Conservation (phyloP, 2,329 filamentous ascomycete species). For the Cytospora piceae region DNA sequence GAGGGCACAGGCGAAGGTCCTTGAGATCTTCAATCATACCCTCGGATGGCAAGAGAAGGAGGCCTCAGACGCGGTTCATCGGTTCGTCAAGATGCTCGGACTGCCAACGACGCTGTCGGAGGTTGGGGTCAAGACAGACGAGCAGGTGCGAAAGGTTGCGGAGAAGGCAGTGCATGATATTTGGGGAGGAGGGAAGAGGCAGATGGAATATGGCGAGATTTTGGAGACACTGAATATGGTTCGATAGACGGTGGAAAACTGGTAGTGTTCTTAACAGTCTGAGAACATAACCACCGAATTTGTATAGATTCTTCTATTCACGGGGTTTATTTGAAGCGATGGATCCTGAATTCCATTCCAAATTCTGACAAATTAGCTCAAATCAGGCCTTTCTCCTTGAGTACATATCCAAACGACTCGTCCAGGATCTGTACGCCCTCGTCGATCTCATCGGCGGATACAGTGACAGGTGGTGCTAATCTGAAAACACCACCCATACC, state of each 20-base stretch:
- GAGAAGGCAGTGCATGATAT: background rate
- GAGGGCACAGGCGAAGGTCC: background rate
- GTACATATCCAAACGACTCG: slow-evolving; percentile 46
- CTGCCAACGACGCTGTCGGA: background rate
- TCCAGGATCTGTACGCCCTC: slow-evolving; percentile 54
- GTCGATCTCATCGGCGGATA: slow-evolving; percentile 48
- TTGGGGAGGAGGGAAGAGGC: slow-evolving; percentile 3
- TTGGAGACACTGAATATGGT: background rate
- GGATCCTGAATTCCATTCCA: background rate
- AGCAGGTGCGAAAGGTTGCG: slow-evolving; percentile 3
- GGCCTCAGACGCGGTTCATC: background rate
- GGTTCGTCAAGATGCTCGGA: background rate
- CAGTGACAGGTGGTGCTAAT: slow-evolving; percentile 55
- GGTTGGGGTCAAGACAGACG: background rate
- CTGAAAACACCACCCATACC: slow-evolving; percentile 55
- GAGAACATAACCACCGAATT: background rate
- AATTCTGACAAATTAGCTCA: background rate
- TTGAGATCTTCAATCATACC: background rate
- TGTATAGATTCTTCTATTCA: too few species aligned
- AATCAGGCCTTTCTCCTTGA: slow-evolving; percentile 21
- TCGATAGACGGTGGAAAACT: background rate
- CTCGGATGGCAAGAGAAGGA: slow-evolving; percentile 1
- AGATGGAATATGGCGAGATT: background rate
- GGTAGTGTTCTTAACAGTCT: too few species aligned
- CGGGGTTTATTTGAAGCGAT: too few species aligned